These are phyloP conservation scores for Fusarium mexicanum DNA, from an alignment of 2,329 filamentous ascomycete genomes.

Conservation along the genomic window DNA sequence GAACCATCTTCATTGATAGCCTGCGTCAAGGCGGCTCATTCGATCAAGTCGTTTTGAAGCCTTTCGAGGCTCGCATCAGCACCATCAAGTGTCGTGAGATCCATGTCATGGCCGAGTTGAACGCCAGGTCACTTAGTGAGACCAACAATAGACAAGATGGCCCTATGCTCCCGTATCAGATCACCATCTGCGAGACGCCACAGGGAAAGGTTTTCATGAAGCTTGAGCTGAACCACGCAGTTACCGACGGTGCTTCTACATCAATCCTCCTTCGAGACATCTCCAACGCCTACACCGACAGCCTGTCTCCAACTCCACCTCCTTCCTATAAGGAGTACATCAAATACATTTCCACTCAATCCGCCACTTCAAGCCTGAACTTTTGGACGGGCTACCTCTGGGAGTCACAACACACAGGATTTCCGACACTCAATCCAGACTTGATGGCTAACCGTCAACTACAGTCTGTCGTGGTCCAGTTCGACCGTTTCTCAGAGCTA, in stretches of 20 bases:
- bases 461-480: slow-evolving; percentile 1
- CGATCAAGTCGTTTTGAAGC: slow-evolving; percentile 44
- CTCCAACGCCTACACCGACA: slow-evolving; percentile 39
- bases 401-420: slow-evolving; percentile 1
- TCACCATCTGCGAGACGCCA: slow-evolving; percentile 39
- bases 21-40: slow-evolving; percentile 30
- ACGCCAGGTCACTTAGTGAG: slow-evolving; percentile 24
- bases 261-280: slow-evolving; percentile 45
- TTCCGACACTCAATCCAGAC: slow-evolving; percentile 3
- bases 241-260: slow-evolving; percentile 49
- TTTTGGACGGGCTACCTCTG: slow-evolving; percentile 35
- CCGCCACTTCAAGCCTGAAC: slow-evolving; percentile 7
- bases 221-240: slow-evolving; percentile 49
- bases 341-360: slow-evolving; percentile 20
- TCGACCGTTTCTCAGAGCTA: slow-evolving; percentile 4
- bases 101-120: slow-evolving; percentile 37
- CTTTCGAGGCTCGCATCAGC: background rate
- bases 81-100: slow-evolving; percentile 35
- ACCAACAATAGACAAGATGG: slow-evolving; percentile 14
- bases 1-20: slow-evolving; percentile 48
- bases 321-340: slow-evolving; percentile 35
- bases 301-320: background rate
- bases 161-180: slow-evolving; percentile 34
- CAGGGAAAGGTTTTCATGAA: slow-evolving; percentile 23
- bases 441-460: background rate